Percentiles rank a stretch among this genome's conserved stretches.
These are phyloP conservation scores for Brassica balearica DNA, from an alignment of 441 rosid species.

Conservation along the genomic window DNA sequence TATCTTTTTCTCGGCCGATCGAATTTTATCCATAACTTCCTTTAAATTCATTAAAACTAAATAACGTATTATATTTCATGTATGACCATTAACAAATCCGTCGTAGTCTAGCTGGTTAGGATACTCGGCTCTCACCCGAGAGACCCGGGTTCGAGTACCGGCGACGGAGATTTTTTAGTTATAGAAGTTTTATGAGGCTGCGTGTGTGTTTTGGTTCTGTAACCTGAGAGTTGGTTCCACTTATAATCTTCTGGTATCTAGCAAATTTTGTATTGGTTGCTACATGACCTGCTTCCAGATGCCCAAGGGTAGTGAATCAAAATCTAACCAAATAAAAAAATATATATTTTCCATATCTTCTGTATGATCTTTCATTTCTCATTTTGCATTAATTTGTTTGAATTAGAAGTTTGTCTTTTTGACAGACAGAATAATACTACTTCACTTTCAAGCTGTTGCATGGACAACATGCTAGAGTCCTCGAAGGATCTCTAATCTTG, in stretches of 20 bases:
- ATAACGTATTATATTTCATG: no score
- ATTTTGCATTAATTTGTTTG: slow-evolving; percentile 8
- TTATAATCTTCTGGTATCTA: neutral
- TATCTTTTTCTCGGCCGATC: neutral
- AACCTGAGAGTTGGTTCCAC: neutral
- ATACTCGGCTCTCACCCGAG: slow-evolving; percentile 99
- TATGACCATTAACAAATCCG: slow-evolving; percentile 46
- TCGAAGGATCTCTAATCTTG: slow-evolving; percentile 49
- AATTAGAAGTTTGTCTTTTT: slow-evolving; percentile 15
- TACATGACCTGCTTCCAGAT: slow-evolving; percentile 74
- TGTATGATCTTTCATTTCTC: neutral
- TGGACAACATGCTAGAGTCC: slow-evolving; percentile 61
- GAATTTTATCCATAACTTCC: neutral
- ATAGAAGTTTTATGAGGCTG: no score
- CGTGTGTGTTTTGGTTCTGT: neutral
- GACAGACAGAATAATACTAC: slow-evolving; percentile 86
- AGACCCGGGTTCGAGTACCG: slow-evolving; percentile 95
- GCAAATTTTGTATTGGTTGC: slow-evolving; percentile 54
- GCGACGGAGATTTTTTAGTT: slow-evolving; percentile 67
- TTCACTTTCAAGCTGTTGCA: slow-evolving; percentile 97
- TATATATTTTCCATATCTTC: neutral
- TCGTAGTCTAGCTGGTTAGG: slow-evolving; percentile 99
- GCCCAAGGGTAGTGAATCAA: slow-evolving; percentile 67
- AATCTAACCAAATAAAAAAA: neutral
- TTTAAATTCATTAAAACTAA: neutral